Percentiles rank a stretch among this genome's conserved stretches.
These are phyloP conservation scores for Xylaria longipes DNA, from an alignment of 495 filamentous ascomycete species.

Conservation along the genomic window DNA sequence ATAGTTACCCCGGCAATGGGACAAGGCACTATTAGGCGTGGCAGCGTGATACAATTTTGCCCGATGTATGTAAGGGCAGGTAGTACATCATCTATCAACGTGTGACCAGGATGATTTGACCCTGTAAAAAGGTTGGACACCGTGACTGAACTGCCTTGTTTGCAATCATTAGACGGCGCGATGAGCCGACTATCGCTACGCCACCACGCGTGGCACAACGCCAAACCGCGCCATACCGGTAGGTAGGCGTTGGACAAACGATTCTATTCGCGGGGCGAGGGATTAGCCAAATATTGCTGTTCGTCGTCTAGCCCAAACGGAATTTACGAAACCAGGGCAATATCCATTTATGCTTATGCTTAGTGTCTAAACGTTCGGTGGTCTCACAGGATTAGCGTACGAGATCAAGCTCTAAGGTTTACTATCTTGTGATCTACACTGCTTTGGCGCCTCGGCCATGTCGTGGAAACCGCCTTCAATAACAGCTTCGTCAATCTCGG, in stretches of 20 bases:
- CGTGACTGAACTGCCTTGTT: neutral
- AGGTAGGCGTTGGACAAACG: slow-evolving; percentile 2
- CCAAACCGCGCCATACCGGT: neutral
- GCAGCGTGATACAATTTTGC: neutral
- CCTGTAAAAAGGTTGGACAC: neutral
- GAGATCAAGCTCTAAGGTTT: neutral
- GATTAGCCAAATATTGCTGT: neutral
- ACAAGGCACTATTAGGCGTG: neutral
- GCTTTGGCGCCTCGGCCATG: slow-evolving; percentile 18
- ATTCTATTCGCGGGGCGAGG: neutral
- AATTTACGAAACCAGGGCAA: neutral
- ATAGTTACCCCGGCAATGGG: neutral
- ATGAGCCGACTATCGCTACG: neutral
- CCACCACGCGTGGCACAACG: neutral
- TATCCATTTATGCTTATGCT: neutral
- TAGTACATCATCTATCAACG: neutral
- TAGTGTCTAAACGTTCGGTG: neutral
- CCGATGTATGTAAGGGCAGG: neutral
- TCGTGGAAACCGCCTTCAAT: slow-evolving; percentile 27
- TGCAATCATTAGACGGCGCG: neutral
- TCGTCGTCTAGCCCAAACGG: neutral
- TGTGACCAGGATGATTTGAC: neutral
- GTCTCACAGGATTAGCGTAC: neutral
- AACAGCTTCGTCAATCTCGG: slow-evolving; percentile 27
- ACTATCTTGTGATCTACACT: slow-evolving; percentile 10